A percentile compares a stretch with the other conserved stretches of the same genome.
Conservation (phyloP, 1,284 basidiomycete species). For the Golubevia pallescens region DNA sequence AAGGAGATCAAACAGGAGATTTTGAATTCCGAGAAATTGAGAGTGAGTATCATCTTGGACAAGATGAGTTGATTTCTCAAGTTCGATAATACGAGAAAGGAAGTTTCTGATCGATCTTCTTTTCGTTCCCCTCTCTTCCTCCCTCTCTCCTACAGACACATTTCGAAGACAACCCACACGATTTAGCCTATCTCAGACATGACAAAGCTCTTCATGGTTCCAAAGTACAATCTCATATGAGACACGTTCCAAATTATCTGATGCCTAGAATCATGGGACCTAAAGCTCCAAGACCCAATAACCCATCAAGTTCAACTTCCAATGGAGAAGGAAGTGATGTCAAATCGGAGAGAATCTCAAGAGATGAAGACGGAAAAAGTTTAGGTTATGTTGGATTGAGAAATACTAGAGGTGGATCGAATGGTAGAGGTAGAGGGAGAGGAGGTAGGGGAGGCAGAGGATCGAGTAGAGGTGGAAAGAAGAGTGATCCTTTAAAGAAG, state of each 20-base stretch:
- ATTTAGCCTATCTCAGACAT: slow-evolving; percentile 52
- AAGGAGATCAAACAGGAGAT: slow-evolving; percentile 59
- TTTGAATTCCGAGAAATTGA: slow-evolving; percentile 46
- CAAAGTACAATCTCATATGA: slow-evolving; percentile 37
- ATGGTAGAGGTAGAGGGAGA: slow-evolving; percentile 12
- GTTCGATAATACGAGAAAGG: neutral
- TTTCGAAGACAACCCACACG: slow-evolving; percentile 59
- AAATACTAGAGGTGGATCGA: slow-evolving; percentile 10
- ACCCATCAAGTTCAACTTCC: neutral
- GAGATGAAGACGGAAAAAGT: slow-evolving; percentile 9
- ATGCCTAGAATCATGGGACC: slow-evolving; percentile 44
- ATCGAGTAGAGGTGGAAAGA: slow-evolving; percentile 19
- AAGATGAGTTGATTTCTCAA: neutral
- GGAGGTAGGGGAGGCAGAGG: slow-evolving; percentile 11
- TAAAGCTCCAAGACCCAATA: slow-evolving; percentile 7
- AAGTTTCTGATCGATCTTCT: neutral
- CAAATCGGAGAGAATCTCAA: neutral
- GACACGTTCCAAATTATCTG: slow-evolving; percentile 54
- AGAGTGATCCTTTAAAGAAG: slow-evolving; percentile 39
- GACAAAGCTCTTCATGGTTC: slow-evolving; percentile 40
- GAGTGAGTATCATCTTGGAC: slow-evolving; percentile 10
- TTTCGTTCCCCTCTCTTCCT: neutral
- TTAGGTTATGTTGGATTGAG: slow-evolving; percentile 17
- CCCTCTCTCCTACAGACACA: slow-evolving; percentile 25
- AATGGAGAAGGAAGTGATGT: slow-evolving; percentile 1